Conservation (phyloP, 495 filamentous ascomycete species). For the Xylaria intraflava region DNA sequence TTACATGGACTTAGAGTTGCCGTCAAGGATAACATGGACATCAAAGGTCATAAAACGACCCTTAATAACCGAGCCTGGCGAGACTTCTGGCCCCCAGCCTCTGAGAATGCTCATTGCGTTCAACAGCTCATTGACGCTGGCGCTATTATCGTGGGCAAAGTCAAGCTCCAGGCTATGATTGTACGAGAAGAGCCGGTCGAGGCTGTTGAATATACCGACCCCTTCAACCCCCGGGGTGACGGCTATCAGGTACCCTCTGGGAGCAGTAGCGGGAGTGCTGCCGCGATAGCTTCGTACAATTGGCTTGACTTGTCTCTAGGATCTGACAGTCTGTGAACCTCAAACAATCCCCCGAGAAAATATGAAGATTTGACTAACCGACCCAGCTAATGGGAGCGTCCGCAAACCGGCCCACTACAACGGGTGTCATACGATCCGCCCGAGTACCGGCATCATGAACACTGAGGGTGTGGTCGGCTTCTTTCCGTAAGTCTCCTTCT, state of each 20-base stretch:
- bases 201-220: slow-evolving; percentile 29
- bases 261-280: slow-evolving; percentile 37
- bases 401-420: no score
- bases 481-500: no score
- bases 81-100: not conserved
- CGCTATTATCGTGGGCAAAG: slow-evolving; percentile 11
- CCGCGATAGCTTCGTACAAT: slow-evolving; percentile 37
- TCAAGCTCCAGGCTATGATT: not conserved
- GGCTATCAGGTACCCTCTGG: slow-evolving; percentile 42
- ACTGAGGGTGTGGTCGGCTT: no score
- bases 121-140: not conserved
- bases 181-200: not conserved
- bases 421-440: no score
- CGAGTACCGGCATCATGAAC: no score
- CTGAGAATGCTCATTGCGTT: not conserved
- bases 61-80: not conserved
- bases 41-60: not conserved
- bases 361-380: no score
- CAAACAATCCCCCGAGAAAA: no score
- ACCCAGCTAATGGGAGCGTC: no score
- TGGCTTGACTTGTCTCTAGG: slow-evolving; percentile 45
- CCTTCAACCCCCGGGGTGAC: slow-evolving; percentile 47
- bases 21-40: not conserved
- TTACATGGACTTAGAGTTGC: no score
- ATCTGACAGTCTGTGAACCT: slow-evolving; percentile 38